Percentiles rank a stretch among this genome's conserved stretches.
These are phyloP conservation scores for Epichloe scottii DNA, from an alignment of 2,329 filamentous ascomycete genomes.

Conservation along the genomic window DNA sequence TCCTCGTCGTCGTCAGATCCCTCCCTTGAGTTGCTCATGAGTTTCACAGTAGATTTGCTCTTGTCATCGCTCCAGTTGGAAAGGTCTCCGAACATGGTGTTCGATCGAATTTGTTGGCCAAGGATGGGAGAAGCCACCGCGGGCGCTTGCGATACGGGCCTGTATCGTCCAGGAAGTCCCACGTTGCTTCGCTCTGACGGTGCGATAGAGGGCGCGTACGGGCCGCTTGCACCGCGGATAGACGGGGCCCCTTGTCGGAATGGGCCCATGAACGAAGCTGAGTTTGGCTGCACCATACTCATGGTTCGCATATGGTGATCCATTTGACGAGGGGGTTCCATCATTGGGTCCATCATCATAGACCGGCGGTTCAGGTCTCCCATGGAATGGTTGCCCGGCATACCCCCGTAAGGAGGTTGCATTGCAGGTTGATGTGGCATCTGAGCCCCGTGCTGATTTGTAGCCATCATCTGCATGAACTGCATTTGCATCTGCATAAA, in stretches of 20 bases:
- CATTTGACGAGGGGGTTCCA: conserved; percentile 28
- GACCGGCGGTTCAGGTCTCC: conserved; percentile 33
- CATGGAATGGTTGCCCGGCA: conserved; percentile 27
- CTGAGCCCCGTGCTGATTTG: conserved; percentile 18
- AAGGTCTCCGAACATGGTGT: conserved; percentile 20
- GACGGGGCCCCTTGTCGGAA: conserved; percentile 21
- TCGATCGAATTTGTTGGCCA: conserved; percentile 19
- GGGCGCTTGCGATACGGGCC: conserved; percentile 64
- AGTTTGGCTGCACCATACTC: conserved; percentile 69
- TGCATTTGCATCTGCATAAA: conserved; percentile 95
- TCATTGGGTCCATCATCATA: conserved; percentile 32
- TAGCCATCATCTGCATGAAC: conserved; percentile 73
- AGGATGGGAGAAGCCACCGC: conserved; percentile 14
- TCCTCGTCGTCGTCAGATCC: conserved; percentile 48
- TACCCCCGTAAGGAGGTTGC: conserved; percentile 16
- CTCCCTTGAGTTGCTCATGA: conserved; percentile 25
- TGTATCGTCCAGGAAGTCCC: conserved; percentile 78
- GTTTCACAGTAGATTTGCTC: conserved; percentile 24
- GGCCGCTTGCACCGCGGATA: conserved; percentile 27
- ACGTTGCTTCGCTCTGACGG: conserved; percentile 93
- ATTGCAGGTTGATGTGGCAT: conserved; percentile 20
- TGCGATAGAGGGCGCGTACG: conserved; percentile 83
- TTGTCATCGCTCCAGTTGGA: conserved; percentile 22
- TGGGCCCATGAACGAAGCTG: conserved; percentile 43
- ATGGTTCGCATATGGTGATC: conserved; percentile 52